Conservation (phyloP, 2,329 filamentous ascomycete species). For the Cyanodermella asteris region DNA sequence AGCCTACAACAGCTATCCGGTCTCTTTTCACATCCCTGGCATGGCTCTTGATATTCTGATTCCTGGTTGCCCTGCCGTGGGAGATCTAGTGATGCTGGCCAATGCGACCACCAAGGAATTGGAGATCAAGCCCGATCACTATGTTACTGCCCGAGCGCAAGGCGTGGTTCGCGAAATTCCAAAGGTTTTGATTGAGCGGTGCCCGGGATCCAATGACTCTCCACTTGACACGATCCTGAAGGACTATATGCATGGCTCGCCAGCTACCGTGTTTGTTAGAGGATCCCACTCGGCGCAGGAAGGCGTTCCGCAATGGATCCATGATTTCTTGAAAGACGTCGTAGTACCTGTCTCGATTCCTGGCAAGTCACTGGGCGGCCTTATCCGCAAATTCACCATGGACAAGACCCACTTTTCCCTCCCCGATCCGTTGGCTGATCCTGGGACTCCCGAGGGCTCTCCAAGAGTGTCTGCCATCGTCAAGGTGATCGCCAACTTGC, state of each 20-base stretch:
- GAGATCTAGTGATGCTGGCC: constrained; percentile 58
- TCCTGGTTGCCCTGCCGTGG: constrained; percentile 50
- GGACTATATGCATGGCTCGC: constrained; percentile 59
- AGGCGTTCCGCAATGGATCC: constrained; percentile 62
- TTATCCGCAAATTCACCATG: constrained; percentile 75
- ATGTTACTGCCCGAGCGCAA: constrained; percentile 46
- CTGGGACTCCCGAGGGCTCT: constrained; percentile 46
- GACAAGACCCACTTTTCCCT: constrained; percentile 69
- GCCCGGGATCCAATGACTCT: constrained; percentile 56
- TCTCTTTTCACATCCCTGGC: constrained; percentile 54
- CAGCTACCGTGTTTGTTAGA: constrained; percentile 61
- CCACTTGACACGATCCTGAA: constrained; percentile 66
- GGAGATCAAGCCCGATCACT: constrained; percentile 42
- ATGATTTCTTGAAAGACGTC: constrained; percentile 57
- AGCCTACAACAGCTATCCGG: constrained; percentile 54
- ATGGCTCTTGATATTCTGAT: constrained; percentile 72
- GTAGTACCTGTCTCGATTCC: constrained; percentile 70
- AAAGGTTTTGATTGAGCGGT: constrained; percentile 46
- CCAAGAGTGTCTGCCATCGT: constrained; percentile 70
- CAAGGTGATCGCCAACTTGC: constrained; percentile 54
- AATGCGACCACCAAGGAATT: constrained; percentile 48
- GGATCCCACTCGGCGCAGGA: constrained; percentile 46
- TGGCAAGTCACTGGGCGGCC: constrained; percentile 55
- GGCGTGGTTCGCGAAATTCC: constrained; percentile 56
- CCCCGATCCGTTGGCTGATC: constrained; percentile 59